phyloP scores from a whole-genome alignment of 768 basidiomycete genomes.

The Calocera cornea region DNA sequence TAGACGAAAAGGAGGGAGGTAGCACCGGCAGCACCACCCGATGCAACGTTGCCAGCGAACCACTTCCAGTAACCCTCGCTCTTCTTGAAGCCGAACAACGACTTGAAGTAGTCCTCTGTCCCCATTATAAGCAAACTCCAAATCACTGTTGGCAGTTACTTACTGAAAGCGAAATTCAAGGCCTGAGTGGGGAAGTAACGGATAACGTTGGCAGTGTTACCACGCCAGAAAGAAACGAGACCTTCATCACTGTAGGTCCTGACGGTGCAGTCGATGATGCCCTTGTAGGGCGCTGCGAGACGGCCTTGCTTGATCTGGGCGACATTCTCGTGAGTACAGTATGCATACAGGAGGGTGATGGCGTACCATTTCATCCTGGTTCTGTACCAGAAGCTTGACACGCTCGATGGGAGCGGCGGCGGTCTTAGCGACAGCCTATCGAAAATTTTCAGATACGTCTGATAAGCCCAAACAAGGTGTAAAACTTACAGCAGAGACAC shows the following conservation, averaged over 20 bases:
- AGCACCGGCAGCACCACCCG: constrained; percentile 99
- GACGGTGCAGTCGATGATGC: constrained; percentile 76
- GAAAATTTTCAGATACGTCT: background rate
- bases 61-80: constrained; percentile 93
- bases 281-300: constrained; percentile 92
- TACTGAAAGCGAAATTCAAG: constrained; percentile 99
- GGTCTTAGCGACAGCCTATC: constrained; percentile 93
- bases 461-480: background rate
- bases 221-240: constrained; percentile 90
- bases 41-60: constrained; percentile 96
- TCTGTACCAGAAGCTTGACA: constrained; percentile 96
- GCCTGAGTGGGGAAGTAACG: constrained; percentile 99
- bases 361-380: constrained; percentile 98
- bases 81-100: constrained; percentile 97
- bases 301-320: constrained; percentile 96
- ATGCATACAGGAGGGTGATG: background rate
- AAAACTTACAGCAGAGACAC: constrained; percentile 63
- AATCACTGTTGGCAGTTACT: constrained; percentile 25
- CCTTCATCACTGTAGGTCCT: constrained; percentile 96
- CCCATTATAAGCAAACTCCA: constrained; percentile 4
- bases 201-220: constrained; percentile 99
- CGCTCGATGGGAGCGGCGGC: constrained; percentile 99
- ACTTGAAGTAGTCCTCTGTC: constrained; percentile 96
- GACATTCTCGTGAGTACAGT: constrained; percentile 8
- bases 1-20: constrained; percentile 98